phyloP scores from a whole-genome alignment of 768 basidiomycete species.

The Trametes elegans region DNA sequence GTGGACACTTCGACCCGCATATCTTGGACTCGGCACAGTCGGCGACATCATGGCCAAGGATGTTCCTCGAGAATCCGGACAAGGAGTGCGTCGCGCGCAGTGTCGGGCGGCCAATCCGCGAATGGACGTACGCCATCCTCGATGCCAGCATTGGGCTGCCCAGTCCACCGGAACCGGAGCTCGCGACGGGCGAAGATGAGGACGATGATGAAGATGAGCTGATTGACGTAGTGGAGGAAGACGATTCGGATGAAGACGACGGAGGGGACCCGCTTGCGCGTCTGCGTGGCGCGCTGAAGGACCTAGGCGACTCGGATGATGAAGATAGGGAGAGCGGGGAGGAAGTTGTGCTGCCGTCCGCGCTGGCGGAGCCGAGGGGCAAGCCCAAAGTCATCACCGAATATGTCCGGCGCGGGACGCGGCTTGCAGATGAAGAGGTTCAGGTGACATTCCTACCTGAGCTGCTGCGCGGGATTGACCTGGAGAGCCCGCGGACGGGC shows the following conservation, averaged over 20 bases:
- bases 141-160: constrained; percentile 67
- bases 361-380: constrained; percentile 16
- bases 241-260: too few relatives aligned
- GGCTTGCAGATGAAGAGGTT: constrained; percentile 60
- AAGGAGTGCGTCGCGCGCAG: constrained; percentile 61
- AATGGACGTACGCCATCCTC: constrained; percentile 66
- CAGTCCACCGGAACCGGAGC: constrained; percentile 24
- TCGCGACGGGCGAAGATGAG: constrained; percentile 21
- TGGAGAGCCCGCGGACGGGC: constrained; percentile 20
- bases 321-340: constrained; percentile 27
- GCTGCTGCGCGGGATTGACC: constrained; percentile 38
- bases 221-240: constrained; percentile 25
- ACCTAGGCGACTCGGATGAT: constrained; percentile 45
- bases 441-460: constrained; percentile 46
- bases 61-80: constrained; percentile 82
- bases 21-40: constrained; percentile 60
- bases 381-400: constrained; percentile 41
- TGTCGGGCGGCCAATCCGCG: constrained; percentile 59
- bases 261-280: constrained; percentile 66
- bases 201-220: constrained; percentile 32
- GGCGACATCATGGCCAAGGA: constrained; percentile 63
- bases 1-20: constrained; percentile 54
- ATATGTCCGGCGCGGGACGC: constrained; percentile 67
- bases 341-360: constrained; percentile 34
- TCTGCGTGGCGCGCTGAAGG: constrained; percentile 62